Base-by-base conservation (phyloP, 495 filamentous ascomycete genomes). In the Lasiosphaeria ovina region DNA sequence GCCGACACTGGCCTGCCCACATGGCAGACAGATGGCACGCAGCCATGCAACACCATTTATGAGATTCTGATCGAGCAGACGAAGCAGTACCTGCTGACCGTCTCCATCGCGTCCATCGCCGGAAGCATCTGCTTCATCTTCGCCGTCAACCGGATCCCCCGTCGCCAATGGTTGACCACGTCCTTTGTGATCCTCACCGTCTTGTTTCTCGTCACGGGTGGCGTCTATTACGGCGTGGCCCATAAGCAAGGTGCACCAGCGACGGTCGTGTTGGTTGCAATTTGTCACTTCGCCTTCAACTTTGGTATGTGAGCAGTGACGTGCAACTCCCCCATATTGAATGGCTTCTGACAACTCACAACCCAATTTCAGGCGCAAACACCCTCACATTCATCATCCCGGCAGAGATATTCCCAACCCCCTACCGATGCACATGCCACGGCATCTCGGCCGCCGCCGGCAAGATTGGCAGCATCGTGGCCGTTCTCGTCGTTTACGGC, bases 301-400 rank as follows among this genome's bases (percentile, higher is more conserved):
- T 92, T 83, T 67, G 88, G 76, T 75, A 49, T n/a, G 63, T 54
- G 24, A 24, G 24, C 24, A 24, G 2, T 24, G 24, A 24, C 24
- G 24, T 24, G 24, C 34, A n/a, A 3, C 36, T 16, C 24, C 17
- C 31, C 35, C 56, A 24, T 24, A 24, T 24, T 24, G 24, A 24
- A 24, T 24, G 24, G 31, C 45, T 14, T 34, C 17, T 53, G 8
- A 14, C 3, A 51, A 51, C 16, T 11, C 48, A 51, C 48, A 51
- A 5, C 48, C 48, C n/a, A 51, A 11, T 53, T 49, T 47, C 35
- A 75, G 72, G 90, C 3, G 92, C 92, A 49, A 97, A 96, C 73
- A 84, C 88, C 34, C 93, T 91, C 3, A 96, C 92, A 9, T 96
- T 96, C 82, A 89, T 97, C 65, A 89, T 97, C 1, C 91, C 92